Evolutionary conservation across 331 rosid genomes (phyloP).

Genomic region (Malus hybrid): DNA sequence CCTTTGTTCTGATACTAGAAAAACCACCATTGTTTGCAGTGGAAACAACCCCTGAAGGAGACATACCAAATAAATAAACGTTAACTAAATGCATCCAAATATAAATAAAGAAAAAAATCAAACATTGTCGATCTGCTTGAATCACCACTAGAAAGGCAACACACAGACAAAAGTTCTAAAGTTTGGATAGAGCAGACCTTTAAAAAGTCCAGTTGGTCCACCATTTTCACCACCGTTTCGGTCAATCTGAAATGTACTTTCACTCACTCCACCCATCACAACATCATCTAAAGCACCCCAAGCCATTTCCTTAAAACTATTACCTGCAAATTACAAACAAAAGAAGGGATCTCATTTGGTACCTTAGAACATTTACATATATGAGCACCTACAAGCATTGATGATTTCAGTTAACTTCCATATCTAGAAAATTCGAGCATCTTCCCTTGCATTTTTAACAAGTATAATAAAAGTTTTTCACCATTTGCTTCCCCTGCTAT

Average conservation of each 20-base stretch:
- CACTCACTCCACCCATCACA: conserved; percentile 98
- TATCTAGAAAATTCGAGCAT: background rate
- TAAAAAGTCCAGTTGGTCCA: conserved; percentile 72
- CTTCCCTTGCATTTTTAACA: background rate
- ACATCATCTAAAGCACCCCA: conserved; percentile 98
- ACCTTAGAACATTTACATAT: background rate
- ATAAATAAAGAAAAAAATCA: background rate
- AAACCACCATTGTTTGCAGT: conserved; percentile 91
- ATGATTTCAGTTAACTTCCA: background rate
- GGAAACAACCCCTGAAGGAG: conserved; percentile 68
- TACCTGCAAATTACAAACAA: conserved; percentile 27
- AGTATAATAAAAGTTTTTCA: background rate
- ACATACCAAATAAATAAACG: conserved; percentile 9
- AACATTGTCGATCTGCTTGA: background rate
- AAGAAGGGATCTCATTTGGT: background rate
- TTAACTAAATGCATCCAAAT: conserved; percentile 11
- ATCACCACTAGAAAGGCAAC: background rate
- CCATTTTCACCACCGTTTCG: conserved; percentile 70
- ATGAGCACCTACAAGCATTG: background rate
- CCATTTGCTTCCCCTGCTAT: background rate
- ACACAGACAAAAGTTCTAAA: conserved; percentile 6
- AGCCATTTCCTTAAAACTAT: conserved; percentile 46
- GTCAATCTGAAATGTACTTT: conserved; percentile 71
- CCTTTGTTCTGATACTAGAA: conserved; percentile 85
- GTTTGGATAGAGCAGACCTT: conserved; percentile 44